phyloP scores from a whole-genome alignment of 768 basidiomycete genomes.

The Tubosaeta sp. region DNA sequence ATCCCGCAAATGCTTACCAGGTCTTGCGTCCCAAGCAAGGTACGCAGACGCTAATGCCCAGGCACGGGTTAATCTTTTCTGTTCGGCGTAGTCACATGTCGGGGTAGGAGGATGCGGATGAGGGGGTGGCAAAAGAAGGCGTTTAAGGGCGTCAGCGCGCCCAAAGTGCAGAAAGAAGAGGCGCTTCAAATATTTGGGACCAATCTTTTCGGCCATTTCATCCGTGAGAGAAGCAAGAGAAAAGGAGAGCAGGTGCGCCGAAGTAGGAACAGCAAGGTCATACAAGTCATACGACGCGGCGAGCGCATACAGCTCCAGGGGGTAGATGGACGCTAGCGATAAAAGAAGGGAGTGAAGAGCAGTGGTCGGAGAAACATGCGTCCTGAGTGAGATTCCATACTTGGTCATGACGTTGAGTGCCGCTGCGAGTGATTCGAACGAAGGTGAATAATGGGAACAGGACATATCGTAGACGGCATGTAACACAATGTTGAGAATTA shows the following conservation, averaged over 20 bases:
- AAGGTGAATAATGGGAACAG: slow-evolving; percentile 70
- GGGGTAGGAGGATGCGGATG: slow-evolving; percentile 69
- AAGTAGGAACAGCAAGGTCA: slow-evolving; percentile 71
- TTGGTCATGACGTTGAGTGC: slow-evolving; percentile 52
- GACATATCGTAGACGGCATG: slow-evolving; percentile 71
- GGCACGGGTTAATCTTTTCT: slow-evolving; percentile 74
- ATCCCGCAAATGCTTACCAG: slow-evolving; percentile 45
- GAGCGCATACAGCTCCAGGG: slow-evolving; percentile 69
- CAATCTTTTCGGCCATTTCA: slow-evolving; percentile 63
- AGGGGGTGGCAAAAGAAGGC: slow-evolving; percentile 70
- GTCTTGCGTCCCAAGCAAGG: slow-evolving; percentile 79
- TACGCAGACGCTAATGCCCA: slow-evolving; percentile 83
- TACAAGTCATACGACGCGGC: slow-evolving; percentile 64
- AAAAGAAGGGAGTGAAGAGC: slow-evolving; percentile 60
- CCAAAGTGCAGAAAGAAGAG: slow-evolving; percentile 84
- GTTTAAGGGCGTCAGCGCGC: slow-evolving; percentile 76
- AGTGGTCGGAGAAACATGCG: slow-evolving; percentile 45
- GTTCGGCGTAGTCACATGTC: slow-evolving; percentile 66
- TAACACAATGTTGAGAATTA: slow-evolving; percentile 65
- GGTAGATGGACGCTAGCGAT: slow-evolving; percentile 61
- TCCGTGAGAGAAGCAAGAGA: slow-evolving; percentile 66
- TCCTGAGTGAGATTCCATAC: slow-evolving; percentile 58
- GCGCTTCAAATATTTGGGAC: slow-evolving; percentile 72
- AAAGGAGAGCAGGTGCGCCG: slow-evolving; percentile 70
- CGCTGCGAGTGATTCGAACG: slow-evolving; percentile 51